Evolutionary conservation across 2,329 filamentous ascomycete species (phyloP).

Genomic region (Rasamsonia emersonii): DNA sequence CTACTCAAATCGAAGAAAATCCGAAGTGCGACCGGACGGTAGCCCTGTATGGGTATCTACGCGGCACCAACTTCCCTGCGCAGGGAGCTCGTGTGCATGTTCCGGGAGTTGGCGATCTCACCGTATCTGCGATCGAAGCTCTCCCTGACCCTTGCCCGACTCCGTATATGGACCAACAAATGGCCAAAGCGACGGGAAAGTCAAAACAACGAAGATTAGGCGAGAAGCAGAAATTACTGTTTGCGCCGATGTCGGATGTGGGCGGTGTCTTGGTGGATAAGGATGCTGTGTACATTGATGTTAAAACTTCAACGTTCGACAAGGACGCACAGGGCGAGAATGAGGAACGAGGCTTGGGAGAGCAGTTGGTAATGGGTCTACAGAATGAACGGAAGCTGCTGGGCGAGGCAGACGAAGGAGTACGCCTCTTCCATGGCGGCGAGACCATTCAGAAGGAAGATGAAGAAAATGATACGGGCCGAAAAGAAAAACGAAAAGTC

Average conservation of each 20-base stretch:
- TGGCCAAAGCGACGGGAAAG: conserved; percentile 78
- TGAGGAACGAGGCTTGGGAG: conserved; percentile 77
- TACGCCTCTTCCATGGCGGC: conserved; percentile 78
- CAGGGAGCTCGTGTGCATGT: conserved; percentile 82
- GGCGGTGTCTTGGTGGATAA: conserved; percentile 94
- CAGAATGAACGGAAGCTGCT: conserved; percentile 75
- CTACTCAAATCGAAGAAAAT: conserved; percentile 81
- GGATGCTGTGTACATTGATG: conserved; percentile 84
- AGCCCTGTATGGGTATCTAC: conserved; percentile 83
- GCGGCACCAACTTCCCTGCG: conserved; percentile 88
- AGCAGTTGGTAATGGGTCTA: conserved; percentile 85
- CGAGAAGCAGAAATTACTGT: conserved; percentile 93
- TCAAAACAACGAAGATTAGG: conserved; percentile 70
- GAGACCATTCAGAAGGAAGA: conserved; percentile 52
- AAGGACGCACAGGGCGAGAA: conserved; percentile 51
- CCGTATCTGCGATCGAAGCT: conserved; percentile 72
- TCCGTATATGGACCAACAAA: conserved; percentile 76
- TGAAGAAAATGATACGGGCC: conserved; percentile 49
- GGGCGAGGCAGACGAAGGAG: conserved; percentile 70
- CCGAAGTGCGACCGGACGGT: conserved; percentile 84
- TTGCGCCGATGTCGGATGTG: conserved; percentile 97
- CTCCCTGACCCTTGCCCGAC: conserved; percentile 94
- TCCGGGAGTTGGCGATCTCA: conserved; percentile 83
- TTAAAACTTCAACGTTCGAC: conserved; percentile 64
- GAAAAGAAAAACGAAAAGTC: conserved; percentile 45